These are phyloP conservation scores for Tulasnella sp. DNA, from an alignment of 768 basidiomycete species.

Conservation along the genomic window DNA sequence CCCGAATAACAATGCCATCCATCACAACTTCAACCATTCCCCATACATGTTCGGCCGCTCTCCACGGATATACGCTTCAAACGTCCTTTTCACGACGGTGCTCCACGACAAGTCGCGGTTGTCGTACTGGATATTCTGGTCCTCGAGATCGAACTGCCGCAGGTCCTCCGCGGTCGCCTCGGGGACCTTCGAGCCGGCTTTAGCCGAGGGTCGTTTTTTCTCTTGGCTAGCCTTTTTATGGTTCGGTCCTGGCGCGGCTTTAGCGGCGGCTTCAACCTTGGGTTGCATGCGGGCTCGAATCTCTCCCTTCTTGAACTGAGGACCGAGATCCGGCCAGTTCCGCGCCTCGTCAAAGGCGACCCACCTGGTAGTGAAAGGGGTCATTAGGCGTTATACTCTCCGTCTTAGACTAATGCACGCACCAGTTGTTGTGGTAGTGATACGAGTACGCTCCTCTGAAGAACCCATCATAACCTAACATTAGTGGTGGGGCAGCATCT, in stretches of 20 bases:
- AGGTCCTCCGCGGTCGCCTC: background rate
- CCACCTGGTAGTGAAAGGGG: slow-evolving; percentile 66
- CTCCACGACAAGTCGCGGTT: slow-evolving; percentile 87
- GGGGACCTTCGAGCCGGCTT: background rate
- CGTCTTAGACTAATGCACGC: slow-evolving; percentile 38
- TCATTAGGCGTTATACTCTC: background rate
- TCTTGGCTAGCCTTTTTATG: background rate
- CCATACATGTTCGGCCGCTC: slow-evolving; percentile 97
- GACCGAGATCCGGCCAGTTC: slow-evolving; percentile 95
- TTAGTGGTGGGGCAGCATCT: slow-evolving; percentile 79
- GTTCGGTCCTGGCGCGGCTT: background rate
- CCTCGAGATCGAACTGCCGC: background rate
- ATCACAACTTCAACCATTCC: slow-evolving; percentile 63
- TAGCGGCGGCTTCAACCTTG: slow-evolving; percentile 38
- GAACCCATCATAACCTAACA: slow-evolving; percentile 91
- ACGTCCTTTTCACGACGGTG: slow-evolving; percentile 92
- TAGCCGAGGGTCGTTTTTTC: background rate
- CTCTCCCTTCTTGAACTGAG: slow-evolving; percentile 76
- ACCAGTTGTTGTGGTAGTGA: slow-evolving; percentile 96
- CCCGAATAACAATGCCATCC: background rate
- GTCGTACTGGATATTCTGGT: slow-evolving; percentile 57
- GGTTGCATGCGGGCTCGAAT: slow-evolving; percentile 55
- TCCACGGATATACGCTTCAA: slow-evolving; percentile 88
- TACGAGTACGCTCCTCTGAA: slow-evolving; percentile 95
- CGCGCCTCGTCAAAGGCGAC: slow-evolving; percentile 87